Evolutionary conservation across 768 basidiomycete genomes (phyloP).

Genomic region (Lentinula raphanica): DNA sequence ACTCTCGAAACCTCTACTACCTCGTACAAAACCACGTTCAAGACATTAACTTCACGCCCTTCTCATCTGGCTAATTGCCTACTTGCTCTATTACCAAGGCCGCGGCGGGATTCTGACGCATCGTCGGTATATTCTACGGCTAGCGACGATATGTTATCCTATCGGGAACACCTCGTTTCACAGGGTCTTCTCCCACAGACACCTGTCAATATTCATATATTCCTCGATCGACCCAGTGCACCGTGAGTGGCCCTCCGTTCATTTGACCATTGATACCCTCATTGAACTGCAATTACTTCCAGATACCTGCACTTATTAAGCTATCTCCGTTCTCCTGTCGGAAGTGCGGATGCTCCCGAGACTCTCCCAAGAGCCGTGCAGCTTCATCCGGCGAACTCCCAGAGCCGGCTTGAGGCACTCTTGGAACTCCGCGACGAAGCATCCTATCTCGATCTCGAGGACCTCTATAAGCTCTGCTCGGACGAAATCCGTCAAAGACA

Average conservation of each 20-base stretch:
- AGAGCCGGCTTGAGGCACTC: conserved; percentile 54
- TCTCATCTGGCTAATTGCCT: conserved; percentile 62
- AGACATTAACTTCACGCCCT: conserved; percentile 62
- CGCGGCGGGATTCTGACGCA: conserved; percentile 35
- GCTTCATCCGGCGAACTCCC: conserved; percentile 33
- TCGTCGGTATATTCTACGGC: conserved; percentile 53
- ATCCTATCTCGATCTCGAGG: conserved; percentile 62
- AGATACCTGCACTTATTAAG: conserved; percentile 70
- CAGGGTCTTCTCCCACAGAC: conserved; percentile 46
- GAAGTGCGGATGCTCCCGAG: conserved; percentile 41
- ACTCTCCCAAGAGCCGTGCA: conserved; percentile 57
- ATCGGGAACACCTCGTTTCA: conserved; percentile 59
- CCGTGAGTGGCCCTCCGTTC: conserved; percentile 49
- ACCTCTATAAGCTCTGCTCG: conserved; percentile 58
- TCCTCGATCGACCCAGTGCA: conserved; percentile 74
- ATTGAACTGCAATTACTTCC: conserved; percentile 4
- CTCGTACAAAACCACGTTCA: conserved; percentile 60
- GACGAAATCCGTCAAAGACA: conserved; percentile 59
- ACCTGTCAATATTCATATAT: conserved; percentile 56
- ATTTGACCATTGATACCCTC: not conserved
- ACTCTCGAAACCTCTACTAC: conserved; percentile 70
- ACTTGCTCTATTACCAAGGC: conserved; percentile 34
- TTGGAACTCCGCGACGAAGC: conserved; percentile 80
- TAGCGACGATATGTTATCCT: conserved; percentile 49
- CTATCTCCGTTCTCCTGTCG: conserved; percentile 60